phyloP scores from a whole-genome alignment of 805 yeast species.

The Lachancea kluyveri region DNA sequence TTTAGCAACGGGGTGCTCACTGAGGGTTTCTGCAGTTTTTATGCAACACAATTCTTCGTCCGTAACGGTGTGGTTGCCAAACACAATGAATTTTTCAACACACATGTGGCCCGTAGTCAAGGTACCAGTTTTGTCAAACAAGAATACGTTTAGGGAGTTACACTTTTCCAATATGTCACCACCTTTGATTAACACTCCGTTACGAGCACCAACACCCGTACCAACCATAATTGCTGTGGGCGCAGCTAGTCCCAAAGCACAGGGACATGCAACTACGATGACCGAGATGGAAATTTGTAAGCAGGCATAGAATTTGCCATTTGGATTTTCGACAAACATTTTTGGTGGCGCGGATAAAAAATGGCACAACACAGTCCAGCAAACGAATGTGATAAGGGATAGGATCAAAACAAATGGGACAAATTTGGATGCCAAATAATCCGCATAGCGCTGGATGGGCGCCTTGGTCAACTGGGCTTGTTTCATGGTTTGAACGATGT shows the following conservation, averaged over 20 bases:
- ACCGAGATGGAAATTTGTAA: constrained; percentile 83
- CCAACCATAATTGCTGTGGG: constrained; percentile 99
- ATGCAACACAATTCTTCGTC: constrained; percentile 14
- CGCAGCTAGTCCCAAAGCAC: constrained; percentile 95
- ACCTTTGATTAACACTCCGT: constrained; percentile 89
- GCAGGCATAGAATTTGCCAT: constrained; percentile 60
- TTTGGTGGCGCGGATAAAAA: constrained; percentile 38
- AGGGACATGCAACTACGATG: constrained; percentile 96
- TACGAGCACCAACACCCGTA: constrained; percentile 88
- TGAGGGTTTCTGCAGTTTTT: constrained; percentile 48
- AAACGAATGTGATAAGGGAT: constrained; percentile 56
- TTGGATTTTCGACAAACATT: constrained; percentile 37
- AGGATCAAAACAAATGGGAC: constrained; percentile 69
- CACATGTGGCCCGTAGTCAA: constrained; percentile 79
- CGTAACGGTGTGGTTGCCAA: constrained; percentile 3
- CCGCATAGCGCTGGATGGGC: constrained; percentile 88
- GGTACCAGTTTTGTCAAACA: constrained; percentile 96
- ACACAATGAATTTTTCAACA: constrained; percentile 35
- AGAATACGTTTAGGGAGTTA: constrained; percentile 52
- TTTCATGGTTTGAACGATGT: constrained; percentile 78
- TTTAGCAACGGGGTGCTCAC: constrained; percentile 86
- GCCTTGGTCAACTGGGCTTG: constrained; percentile 86
- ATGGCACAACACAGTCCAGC: constrained; percentile 47
- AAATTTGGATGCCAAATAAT: constrained; percentile 74
- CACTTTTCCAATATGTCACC: constrained; percentile 83